Conservation (phyloP, 2,329 filamentous ascomycete species). For the Eutypella sp. region DNA sequence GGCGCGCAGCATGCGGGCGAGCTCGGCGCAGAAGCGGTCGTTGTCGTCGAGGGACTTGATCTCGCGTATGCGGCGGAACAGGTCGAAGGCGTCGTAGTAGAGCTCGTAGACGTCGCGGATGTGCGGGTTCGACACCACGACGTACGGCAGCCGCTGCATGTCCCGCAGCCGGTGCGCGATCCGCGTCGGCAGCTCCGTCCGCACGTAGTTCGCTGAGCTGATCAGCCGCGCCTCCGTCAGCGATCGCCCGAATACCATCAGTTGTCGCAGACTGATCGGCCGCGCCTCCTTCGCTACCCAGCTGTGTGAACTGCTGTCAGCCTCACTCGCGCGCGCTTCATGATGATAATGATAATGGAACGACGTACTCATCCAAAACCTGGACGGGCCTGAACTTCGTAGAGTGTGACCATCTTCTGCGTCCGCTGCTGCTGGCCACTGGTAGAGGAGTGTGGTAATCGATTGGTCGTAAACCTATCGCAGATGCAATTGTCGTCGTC, state of each 20-base stretch:
- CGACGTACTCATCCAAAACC: slow-evolving; percentile 57
- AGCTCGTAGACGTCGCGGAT: slow-evolving; percentile 94
- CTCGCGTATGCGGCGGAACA: slow-evolving; percentile 76
- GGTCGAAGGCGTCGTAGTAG: slow-evolving; percentile 96
- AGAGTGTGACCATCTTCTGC: slow-evolving; percentile 24
- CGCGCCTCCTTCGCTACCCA: slow-evolving; percentile 90
- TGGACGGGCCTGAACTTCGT: slow-evolving; percentile 58
- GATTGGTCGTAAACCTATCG: slow-evolving; percentile 19
- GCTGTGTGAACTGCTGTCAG: slow-evolving; percentile 41
- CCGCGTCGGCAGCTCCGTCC: slow-evolving; percentile 84
- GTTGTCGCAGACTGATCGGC: slow-evolving; percentile 91
- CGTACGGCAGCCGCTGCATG: slow-evolving; percentile 94
- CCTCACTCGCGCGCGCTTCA: not conserved
- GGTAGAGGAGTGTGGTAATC: not conserved
- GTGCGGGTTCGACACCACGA: slow-evolving; percentile 91
- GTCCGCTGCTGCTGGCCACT: not conserved
- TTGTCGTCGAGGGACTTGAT: slow-evolving; percentile 86
- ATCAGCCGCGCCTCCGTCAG: slow-evolving; percentile 85
- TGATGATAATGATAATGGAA: not conserved
- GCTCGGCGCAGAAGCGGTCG: slow-evolving; percentile 74
- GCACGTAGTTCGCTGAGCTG: slow-evolving; percentile 95
- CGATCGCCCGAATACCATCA: slow-evolving; percentile 95
- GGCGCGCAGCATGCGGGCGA: slow-evolving; percentile 74
- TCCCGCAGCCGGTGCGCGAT: slow-evolving; percentile 92
- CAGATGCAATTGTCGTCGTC: not conserved